Evolutionary conservation across 495 filamentous ascomycete genomes (phyloP).

Genomic region (Cryomyces antarcticus): DNA sequence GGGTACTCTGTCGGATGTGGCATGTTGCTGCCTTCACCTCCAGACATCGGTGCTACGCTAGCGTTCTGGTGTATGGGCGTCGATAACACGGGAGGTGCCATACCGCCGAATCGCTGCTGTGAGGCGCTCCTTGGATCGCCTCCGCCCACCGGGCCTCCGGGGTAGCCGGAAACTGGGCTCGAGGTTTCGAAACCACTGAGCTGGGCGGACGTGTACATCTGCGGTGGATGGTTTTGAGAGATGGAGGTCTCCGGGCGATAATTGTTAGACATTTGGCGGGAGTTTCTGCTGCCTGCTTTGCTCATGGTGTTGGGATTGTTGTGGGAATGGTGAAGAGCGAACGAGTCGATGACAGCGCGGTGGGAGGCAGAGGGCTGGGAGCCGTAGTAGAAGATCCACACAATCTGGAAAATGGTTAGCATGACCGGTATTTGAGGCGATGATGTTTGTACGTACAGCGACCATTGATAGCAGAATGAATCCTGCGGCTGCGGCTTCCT

Average conservation of each 20-base stretch:
- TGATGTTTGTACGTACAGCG: constrained; percentile 38
- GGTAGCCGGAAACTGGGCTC: constrained; percentile 67
- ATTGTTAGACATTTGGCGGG: constrained; percentile 46
- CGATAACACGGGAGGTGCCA: neutral
- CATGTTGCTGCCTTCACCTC: constrained; percentile 15
- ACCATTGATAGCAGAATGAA: constrained; percentile 95
- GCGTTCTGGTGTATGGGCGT: neutral
- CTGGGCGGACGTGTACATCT: constrained; percentile 94
- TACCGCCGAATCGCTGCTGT: constrained; percentile 31
- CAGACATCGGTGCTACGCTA: neutral
- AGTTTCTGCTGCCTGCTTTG: constrained; percentile 17
- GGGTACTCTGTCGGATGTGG: constrained; percentile 80
- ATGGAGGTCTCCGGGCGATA: constrained; percentile 62
- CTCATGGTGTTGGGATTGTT: constrained; percentile 18
- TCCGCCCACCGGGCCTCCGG: constrained; percentile 39
- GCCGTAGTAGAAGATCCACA: constrained; percentile 98
- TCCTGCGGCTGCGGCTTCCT: constrained; percentile 76
- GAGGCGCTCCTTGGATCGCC: constrained; percentile 37
- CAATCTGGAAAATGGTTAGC: constrained; percentile 37
- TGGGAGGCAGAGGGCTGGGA: constrained; percentile 75
- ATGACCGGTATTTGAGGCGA: neutral
- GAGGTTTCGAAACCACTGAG: constrained; percentile 92
- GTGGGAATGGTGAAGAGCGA: constrained; percentile 76
- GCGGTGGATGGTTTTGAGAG: constrained; percentile 51
- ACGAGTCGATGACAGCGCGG: constrained; percentile 85